Evolutionary conservation across 768 basidiomycete genomes (phyloP).

Genomic region (Amanita rubescens): DNA sequence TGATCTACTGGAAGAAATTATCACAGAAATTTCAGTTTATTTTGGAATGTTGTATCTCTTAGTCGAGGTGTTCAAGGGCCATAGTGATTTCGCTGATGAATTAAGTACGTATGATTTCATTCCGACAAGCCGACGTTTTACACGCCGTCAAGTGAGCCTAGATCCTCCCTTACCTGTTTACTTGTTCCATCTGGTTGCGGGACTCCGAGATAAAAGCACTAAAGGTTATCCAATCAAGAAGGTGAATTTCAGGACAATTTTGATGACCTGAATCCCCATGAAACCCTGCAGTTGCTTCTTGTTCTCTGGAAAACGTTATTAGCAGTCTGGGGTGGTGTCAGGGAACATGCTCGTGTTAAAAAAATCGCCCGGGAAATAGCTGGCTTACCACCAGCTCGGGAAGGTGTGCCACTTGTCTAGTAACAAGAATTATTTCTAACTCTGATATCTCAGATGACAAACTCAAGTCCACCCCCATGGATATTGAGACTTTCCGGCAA

Average conservation of each 20-base stretch:
- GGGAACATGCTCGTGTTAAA: constrained; percentile 79
- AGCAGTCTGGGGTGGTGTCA: constrained; percentile 88
- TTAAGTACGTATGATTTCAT: constrained; percentile 58
- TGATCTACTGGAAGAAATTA: constrained; percentile 83
- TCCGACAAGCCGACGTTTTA: background rate
- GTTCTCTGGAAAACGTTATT: constrained; percentile 93
- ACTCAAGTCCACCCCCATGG: constrained; percentile 87
- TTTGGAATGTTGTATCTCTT: constrained; percentile 94
- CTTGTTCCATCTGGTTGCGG: constrained; percentile 84
- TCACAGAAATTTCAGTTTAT: constrained; percentile 89
- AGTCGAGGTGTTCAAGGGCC: constrained; percentile 87
- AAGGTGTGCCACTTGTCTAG: constrained; percentile 19
- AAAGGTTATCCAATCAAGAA: constrained; percentile 98
- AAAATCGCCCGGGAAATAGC: constrained; percentile 79
- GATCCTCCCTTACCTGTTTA: constrained; percentile 93
- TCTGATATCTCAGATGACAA: constrained; percentile 36
- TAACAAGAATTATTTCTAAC: background rate
- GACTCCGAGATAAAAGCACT: constrained; percentile 85
- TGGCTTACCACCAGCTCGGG: constrained; percentile 56
- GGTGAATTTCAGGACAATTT: constrained; percentile 30
- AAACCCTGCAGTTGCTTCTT: constrained; percentile 62
- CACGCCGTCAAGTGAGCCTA: constrained; percentile 66
- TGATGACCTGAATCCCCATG: background rate
- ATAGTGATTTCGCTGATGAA: constrained; percentile 94
- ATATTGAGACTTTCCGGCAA: constrained; percentile 82